phyloP scores from a whole-genome alignment of 208 protist genomes.

The Wallacemonas collosoma region DNA sequence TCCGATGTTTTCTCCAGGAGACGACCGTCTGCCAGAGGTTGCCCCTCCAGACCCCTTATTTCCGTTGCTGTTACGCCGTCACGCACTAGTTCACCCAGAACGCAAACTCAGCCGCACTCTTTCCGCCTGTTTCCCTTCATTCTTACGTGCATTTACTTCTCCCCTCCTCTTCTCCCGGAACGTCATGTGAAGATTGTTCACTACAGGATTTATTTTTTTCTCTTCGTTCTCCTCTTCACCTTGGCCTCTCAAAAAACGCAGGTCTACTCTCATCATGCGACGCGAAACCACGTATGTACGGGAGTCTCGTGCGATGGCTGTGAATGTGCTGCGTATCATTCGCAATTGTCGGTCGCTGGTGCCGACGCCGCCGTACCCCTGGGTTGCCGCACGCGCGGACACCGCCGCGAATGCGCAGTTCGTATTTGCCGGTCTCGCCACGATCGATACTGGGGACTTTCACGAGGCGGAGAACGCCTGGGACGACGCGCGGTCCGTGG shows the following conservation, averaged over 20 bases:
- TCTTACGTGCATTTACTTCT: no score
- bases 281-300: neutral
- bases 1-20: no score
- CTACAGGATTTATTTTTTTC: no score
- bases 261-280: neutral
- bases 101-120: no score
- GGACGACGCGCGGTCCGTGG: neutral
- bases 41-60: no score
- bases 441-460: constrained; percentile 42
- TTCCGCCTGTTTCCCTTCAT: no score
- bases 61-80: no score
- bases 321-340: constrained; percentile 52
- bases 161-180: no score
- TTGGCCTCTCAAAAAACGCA: neutral
- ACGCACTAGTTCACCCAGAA: no score
- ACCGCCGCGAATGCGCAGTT: constrained; percentile 16
- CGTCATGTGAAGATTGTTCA: no score
- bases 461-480: constrained; percentile 39
- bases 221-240: constrained; percentile 15
- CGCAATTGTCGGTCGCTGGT: constrained; percentile 30
- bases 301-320: constrained; percentile 26
- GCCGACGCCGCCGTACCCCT: neutral
- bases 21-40: no score
- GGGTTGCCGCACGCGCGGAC: neutral
- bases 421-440: constrained; percentile 42